Base-by-base conservation (phyloP, 164 flowering plant genomes). In the Malania oleifera region DNA sequence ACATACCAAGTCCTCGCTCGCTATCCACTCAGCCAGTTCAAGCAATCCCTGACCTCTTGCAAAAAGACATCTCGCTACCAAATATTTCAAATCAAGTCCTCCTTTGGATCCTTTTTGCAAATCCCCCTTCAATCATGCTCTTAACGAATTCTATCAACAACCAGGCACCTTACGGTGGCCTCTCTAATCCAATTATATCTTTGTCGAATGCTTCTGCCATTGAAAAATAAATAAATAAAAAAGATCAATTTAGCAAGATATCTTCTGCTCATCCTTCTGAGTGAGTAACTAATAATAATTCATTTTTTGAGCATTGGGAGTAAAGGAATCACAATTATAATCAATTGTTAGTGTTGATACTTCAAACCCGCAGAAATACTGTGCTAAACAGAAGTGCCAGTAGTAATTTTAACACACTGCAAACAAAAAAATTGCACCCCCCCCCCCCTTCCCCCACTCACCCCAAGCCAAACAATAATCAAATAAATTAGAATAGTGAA, bases 191-290 rank as follows among this genome's bases (percentile, higher is more conserved):
- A 53, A 70, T 66, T 7, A 48, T 52, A 49, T 69, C 68, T 55
- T 39, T 43, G 48, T 67, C 69, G 22, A 65, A 69, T 57, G 57
- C 52, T 60, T 49, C 76, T 71, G 72, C 59, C 57, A 71, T 26
- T 41, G 67, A 37, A 58, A 68, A 54, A 39, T 14, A 18, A 24
- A 19, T n/a, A n/a, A n/a, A n/a, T n/a, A 56, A 53, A 15, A 14
- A 40, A 11, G n/a, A 40, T 2, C 0, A 52, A 41, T 3, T 19
- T 11, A 67, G 54, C 41, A 53, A 29, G 12, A 45, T 34, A 12
- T 15, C 7, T 47, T 47, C 34, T 23, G 28, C 57, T 22, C 51
- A 60, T 39, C 31, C 45, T 26, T 8, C 19, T 6, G n/a, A n/a
- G 20, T 15, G 39, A 26, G 40, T 15, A 43, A 20, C n/a, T n/a